Evolutionary conservation across 495 filamentous ascomycete species (phyloP).

Genomic region (Lasiosphaeria ovina): DNA sequence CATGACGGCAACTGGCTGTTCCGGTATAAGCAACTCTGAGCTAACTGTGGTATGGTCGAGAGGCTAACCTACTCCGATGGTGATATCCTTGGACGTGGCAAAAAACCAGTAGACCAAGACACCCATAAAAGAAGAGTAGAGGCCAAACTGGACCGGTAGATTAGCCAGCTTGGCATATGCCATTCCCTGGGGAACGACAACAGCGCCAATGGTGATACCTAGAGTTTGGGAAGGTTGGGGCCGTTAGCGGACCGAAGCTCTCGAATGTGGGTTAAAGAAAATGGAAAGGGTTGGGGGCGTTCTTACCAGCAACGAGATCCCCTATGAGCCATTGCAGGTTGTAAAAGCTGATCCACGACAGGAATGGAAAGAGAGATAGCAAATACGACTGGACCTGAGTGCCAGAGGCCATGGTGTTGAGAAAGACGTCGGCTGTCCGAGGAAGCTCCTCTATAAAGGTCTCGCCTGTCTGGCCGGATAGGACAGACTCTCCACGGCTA

Average conservation of each 20-base stretch:
- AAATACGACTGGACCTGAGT: conserved; percentile 57
- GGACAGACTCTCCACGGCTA: conserved; percentile 72
- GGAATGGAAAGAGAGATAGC: conserved; percentile 76
- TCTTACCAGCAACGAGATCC: conserved; percentile 84
- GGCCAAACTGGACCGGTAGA: conserved; percentile 74
- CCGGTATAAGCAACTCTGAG: conserved; percentile 10
- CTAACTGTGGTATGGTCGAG: not conserved
- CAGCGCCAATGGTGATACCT: conserved; percentile 92
- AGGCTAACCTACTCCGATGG: conserved; percentile 76
- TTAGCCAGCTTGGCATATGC: conserved; percentile 87
- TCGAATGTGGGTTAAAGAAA: not conserved
- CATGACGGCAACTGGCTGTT: conserved; percentile 90
- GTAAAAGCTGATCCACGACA: conserved; percentile 83
- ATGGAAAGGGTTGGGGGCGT: not conserved
- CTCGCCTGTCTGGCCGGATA: conserved; percentile 72
- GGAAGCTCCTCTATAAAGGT: conserved; percentile 85
- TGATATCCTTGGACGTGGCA: conserved; percentile 98
- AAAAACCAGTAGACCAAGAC: conserved; percentile 98
- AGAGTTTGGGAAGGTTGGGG: not conserved
- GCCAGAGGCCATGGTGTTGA: conserved; percentile 56
- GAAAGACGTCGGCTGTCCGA: conserved; percentile 68
- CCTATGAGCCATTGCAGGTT: conserved; percentile 86
- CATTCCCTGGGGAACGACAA: conserved; percentile 97
- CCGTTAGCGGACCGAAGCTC: no score
- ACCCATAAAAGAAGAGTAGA: conserved; percentile 98